Evolutionary conservation across 1,284 basidiomycete genomes (phyloP).

Genomic region (Melampsora allii-populina): DNA sequence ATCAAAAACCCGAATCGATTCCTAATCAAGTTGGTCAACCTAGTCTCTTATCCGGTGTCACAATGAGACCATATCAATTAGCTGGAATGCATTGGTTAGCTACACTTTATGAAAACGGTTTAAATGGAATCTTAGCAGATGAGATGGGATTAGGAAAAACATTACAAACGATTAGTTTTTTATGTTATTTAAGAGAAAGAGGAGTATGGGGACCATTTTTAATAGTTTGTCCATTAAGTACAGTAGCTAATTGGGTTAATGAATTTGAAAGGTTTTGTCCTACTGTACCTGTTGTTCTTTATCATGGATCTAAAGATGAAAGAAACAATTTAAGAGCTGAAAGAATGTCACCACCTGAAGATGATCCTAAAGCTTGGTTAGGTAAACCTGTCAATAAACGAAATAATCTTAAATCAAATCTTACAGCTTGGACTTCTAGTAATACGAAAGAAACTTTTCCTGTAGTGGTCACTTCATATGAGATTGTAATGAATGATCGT

Average conservation of each 20-base stretch:
- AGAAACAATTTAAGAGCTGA: slow-evolving; percentile 55
- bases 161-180: slow-evolving; percentile 86
- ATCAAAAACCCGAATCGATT: slow-evolving; percentile 4
- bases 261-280: slow-evolving; percentile 82
- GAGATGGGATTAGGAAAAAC: slow-evolving; percentile 96
- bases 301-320: slow-evolving; percentile 77
- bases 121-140: slow-evolving; percentile 85
- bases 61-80: slow-evolving; percentile 82
- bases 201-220: slow-evolving; percentile 75
- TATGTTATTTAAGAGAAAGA: slow-evolving; percentile 77
- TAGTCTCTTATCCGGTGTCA: slow-evolving; percentile 74
- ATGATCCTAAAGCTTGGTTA: slow-evolving; percentile 48
- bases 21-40: slow-evolving; percentile 61
- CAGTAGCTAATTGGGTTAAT: slow-evolving; percentile 84
- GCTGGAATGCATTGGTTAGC: slow-evolving; percentile 97
- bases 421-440: slow-evolving; percentile 39
- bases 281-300: slow-evolving; percentile 74
- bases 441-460: slow-evolving; percentile 60
- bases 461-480: slow-evolving; percentile 84
- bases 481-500: slow-evolving; percentile 83
- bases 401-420: slow-evolving; percentile 14
- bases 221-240: slow-evolving; percentile 85
- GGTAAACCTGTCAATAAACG: slow-evolving; percentile 23
- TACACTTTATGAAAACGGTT: slow-evolving; percentile 83
- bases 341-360: slow-evolving; percentile 50